Evolutionary conservation across 768 basidiomycete genomes (phyloP), one percentile per base, ranked within the genome.

Genomic region (Tylopilus subfusipes): DNA sequence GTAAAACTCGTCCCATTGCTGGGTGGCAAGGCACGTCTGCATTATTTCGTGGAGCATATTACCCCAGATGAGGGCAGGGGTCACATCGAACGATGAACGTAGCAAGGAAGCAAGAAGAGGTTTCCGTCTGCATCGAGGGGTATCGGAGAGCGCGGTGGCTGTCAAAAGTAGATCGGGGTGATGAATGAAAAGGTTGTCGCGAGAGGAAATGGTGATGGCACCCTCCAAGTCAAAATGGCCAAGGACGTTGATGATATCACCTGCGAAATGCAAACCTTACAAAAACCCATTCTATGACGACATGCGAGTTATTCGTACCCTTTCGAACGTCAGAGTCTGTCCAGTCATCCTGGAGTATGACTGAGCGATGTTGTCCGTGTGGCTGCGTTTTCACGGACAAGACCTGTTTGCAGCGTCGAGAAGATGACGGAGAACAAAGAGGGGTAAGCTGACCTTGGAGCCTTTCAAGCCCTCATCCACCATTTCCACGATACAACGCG

Each of bases 141-240:
- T 84, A 51, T 83, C 88, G 3, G 93, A 86, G 21, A 98, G 83
- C 1, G 90, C 82, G 0, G 96, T 97, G 24, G 93, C 88, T 2
- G 97, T 95, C 45, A 98, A 71, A 39, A 99, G 86, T 43, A 92
- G 73, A 71, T 99, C 96, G 6, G 96, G 96, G 63, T 98, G 93
- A 46, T 87, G 86, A 58, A 98, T 85, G 52, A 98, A 73, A 45
- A 89, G 74, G 59, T 93, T 86, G 11, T 79, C 65, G 50, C 78
- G 78, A 29, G 84, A 78, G 2, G 83, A 83, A 43, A 97, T 78
- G 2, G 73, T 68, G 29, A 92, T 86, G 40, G 67, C 64, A 9
- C 65, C 71, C n/a, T 75, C 58, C 18, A 74, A 48, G 40, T 67
- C 58, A 40, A 70, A 71, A 24, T 55, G 53, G 24, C 89, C 89